phyloP scores from a whole-genome alignment of 163 green algal genomes.

The Coccomyxa subellipsoidea region DNA sequence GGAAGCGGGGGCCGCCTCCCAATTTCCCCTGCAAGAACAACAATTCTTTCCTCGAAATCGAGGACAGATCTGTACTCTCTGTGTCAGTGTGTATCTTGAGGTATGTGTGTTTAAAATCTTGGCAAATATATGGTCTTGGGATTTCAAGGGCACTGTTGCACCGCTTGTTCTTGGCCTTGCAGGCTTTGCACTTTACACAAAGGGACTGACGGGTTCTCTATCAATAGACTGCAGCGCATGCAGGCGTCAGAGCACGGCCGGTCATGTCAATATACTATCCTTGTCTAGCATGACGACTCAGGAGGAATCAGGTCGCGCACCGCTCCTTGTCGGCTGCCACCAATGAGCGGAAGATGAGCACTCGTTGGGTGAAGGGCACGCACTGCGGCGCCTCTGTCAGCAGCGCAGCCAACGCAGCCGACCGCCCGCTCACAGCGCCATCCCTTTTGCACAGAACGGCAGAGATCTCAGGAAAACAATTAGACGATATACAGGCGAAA shows the following conservation, averaged over 20 bases:
- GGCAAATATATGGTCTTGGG: too few species aligned
- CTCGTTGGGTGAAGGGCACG: slow-evolving; percentile 59
- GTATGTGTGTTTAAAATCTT: too few species aligned
- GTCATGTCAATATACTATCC: too few species aligned
- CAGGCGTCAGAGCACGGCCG: not conserved
- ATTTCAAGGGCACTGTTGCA: too few species aligned
- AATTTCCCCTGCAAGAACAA: slow-evolving; percentile 11
- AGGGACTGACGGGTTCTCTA: too few species aligned
- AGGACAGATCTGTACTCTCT: not conserved
- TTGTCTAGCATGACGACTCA: not conserved
- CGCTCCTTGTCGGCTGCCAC: slow-evolving; percentile 58
- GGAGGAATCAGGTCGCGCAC: slow-evolving; percentile 7
- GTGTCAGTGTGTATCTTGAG: not conserved
- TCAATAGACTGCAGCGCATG: not conserved
- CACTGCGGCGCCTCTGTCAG: slow-evolving; percentile 60
- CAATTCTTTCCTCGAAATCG: not conserved
- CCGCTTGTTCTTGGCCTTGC: too few species aligned
- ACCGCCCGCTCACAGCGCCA: not conserved
- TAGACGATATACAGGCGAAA: too few species aligned
- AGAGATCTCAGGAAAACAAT: too few species aligned
- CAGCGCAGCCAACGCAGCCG: slow-evolving; percentile 46
- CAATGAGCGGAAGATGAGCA: slow-evolving; percentile 65
- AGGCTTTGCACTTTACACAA: too few species aligned
- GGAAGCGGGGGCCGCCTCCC: slow-evolving; percentile 20
- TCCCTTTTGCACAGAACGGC: too few species aligned